Conservation (phyloP, 345 rosid species). For the Salix arbutifolia region DNA sequence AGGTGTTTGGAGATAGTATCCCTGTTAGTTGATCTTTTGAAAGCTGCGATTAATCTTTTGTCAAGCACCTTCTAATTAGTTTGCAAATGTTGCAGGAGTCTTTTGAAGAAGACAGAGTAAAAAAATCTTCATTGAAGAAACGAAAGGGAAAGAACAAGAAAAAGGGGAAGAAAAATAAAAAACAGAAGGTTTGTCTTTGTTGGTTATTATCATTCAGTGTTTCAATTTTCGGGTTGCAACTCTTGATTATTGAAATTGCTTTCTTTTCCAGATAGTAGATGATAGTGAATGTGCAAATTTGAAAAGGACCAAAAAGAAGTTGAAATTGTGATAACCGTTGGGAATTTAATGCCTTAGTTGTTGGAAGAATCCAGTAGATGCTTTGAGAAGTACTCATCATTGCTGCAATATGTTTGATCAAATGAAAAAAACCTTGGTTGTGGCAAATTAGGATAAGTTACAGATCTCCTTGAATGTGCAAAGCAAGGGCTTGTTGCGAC, state of each 20-base stretch:
- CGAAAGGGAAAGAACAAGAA: constrained; percentile 9
- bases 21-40: neutral
- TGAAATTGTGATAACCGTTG: constrained; percentile 2
- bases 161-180: constrained; percentile 4
- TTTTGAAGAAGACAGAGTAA: constrained; percentile 2
- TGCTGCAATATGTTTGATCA: neutral
- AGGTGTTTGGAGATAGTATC: constrained; percentile 13
- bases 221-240: neutral
- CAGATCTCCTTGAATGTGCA: too few relatives aligned
- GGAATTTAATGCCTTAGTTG: neutral
- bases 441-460: too few relatives aligned
- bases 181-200: constrained; percentile 5
- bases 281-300: constrained; percentile 3
- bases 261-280: constrained; percentile 6
- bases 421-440: neutral
- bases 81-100: constrained; percentile 5
- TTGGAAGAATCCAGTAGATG: neutral
- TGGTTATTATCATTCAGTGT: neutral
- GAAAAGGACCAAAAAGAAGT: constrained; percentile 10
- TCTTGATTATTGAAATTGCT: neutral
- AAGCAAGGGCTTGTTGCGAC: too few relatives aligned
- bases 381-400: neutral
- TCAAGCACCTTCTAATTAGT: neutral
- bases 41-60: neutral
- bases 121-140: constrained; percentile 6